Conservation (phyloP, 2,329 filamentous ascomycete genomes). For the Fusarium annulatum region DNA sequence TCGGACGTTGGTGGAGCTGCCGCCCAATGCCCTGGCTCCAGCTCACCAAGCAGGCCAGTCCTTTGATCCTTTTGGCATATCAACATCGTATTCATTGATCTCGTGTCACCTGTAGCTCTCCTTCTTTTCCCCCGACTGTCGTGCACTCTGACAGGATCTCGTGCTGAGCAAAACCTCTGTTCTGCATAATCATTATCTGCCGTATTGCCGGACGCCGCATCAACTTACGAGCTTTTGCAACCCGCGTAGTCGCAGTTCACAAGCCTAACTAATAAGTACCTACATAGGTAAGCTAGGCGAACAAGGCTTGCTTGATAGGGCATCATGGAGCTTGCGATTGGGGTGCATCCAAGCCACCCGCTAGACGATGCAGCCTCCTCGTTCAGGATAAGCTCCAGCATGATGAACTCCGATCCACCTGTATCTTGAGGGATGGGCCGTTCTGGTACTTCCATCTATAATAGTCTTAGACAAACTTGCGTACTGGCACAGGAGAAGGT, state of each 20-base stretch:
- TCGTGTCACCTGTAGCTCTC: conserved; percentile 39
- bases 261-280: background rate
- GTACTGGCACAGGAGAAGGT: background rate
- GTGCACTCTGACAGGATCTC: conserved; percentile 3
- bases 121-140: conserved; percentile 13
- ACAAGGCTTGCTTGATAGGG: conserved; percentile 6
- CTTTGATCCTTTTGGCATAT: conserved; percentile 17
- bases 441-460: conserved; percentile 7
- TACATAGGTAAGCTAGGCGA: background rate
- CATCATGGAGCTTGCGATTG: conserved; percentile 22
- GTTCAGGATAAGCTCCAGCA: conserved; percentile 24
- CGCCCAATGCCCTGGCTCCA: background rate
- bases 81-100: conserved; percentile 42
- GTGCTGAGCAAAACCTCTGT: background rate
- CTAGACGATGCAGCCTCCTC: conserved; percentile 18
- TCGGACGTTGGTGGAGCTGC: conserved; percentile 19
- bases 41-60: conserved; percentile 9
- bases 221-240: conserved; percentile 1
- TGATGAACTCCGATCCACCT: background rate
- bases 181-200: conserved; percentile 23
- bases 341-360: conserved; percentile 26
- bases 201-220: conserved; percentile 21
- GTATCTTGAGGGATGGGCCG: background rate
- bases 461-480: conserved; percentile 16
- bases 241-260: conserved; percentile 3